These are phyloP conservation scores for Acrocalymma vagum DNA, from an alignment of 2,329 filamentous ascomycete genomes.

Conservation along the genomic window DNA sequence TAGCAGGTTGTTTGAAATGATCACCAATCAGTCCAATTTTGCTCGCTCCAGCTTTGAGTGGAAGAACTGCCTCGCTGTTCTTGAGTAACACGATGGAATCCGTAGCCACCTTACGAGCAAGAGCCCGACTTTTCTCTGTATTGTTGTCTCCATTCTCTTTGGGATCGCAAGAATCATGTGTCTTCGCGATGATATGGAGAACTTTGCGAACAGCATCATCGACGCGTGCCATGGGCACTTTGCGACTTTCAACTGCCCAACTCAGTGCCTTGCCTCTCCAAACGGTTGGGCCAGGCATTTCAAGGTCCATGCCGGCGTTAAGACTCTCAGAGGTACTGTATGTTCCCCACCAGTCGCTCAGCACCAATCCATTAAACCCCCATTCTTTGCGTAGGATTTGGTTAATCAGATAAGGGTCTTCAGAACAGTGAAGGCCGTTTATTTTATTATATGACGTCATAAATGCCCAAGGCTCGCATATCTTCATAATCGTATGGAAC, in stretches of 20 bases:
- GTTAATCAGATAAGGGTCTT: conserved; percentile 54
- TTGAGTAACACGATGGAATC: conserved; percentile 59
- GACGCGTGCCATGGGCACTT: conserved; percentile 62
- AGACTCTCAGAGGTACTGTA: conserved; percentile 22
- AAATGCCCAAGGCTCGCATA: conserved; percentile 8
- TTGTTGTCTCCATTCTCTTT: no score
- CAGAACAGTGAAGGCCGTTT: conserved; percentile 14
- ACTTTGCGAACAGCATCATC: conserved; percentile 17
- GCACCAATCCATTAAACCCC: conserved; percentile 53
- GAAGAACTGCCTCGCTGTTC: conserved; percentile 56
- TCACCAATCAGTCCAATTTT: conserved; percentile 64
- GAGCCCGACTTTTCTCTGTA: conserved; percentile 14
- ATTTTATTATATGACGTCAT: conserved; percentile 60
- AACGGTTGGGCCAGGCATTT: conserved; percentile 35
- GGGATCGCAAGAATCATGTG: conserved; percentile 62
- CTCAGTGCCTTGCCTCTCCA: conserved; percentile 4
- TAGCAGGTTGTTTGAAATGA: conserved; percentile 56
- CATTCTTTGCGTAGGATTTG: conserved; percentile 54
- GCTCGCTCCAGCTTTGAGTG: conserved; percentile 46
- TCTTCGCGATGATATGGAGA: conserved; percentile 70
- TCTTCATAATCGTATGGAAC: conserved; percentile 1
- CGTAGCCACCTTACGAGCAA: conserved; percentile 48
- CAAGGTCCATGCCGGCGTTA: conserved; percentile 33
- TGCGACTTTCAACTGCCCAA: conserved; percentile 2
- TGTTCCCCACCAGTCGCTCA: conserved; percentile 35